Evolutionary conservation across 768 basidiomycete species (phyloP).

Genomic region (Suillus brevipes): DNA sequence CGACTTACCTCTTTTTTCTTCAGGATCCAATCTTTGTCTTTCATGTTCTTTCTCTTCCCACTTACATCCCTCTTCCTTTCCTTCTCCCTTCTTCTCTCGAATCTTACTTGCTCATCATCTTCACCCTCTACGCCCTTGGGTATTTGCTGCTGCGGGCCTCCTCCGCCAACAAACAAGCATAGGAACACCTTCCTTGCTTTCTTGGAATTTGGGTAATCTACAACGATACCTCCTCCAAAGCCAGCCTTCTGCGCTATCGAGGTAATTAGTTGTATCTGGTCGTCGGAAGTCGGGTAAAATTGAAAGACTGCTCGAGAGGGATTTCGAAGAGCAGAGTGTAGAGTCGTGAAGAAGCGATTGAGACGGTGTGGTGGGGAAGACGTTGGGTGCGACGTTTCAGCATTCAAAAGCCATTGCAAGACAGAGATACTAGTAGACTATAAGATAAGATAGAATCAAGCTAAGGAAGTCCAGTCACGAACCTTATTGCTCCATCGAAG

Average conservation of each 20-base stretch:
- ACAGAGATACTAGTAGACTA: slow-evolving; percentile 80
- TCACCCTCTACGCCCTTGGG: slow-evolving; percentile 79
- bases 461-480: slow-evolving; percentile 16
- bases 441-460: slow-evolving; percentile 1
- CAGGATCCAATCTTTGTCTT: slow-evolving; percentile 89
- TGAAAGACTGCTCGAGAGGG: slow-evolving; percentile 87
- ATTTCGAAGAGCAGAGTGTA: slow-evolving; percentile 83
- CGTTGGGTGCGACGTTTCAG: slow-evolving; percentile 86
- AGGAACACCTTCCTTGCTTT: slow-evolving; percentile 95
- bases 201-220: slow-evolving; percentile 96
- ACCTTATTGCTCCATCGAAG: slow-evolving; percentile 98
- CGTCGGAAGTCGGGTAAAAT: slow-evolving; percentile 96
- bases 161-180: slow-evolving; percentile 87
- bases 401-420: slow-evolving; percentile 98
- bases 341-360: slow-evolving; percentile 88
- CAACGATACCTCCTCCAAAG: slow-evolving; percentile 93
- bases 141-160: slow-evolving; percentile 64
- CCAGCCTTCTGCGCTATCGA: slow-evolving; percentile 91
- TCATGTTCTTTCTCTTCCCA: slow-evolving; percentile 70
- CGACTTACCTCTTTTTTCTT: slow-evolving; percentile 88
- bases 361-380: slow-evolving; percentile 87
- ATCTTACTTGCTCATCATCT: slow-evolving; percentile 58
- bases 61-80: slow-evolving; percentile 55
- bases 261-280: slow-evolving; percentile 95
- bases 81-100: slow-evolving; percentile 78